Evolutionary conservation across 2,329 filamentous ascomycete species (phyloP).

Genomic region (Xylariaceae sp.): DNA sequence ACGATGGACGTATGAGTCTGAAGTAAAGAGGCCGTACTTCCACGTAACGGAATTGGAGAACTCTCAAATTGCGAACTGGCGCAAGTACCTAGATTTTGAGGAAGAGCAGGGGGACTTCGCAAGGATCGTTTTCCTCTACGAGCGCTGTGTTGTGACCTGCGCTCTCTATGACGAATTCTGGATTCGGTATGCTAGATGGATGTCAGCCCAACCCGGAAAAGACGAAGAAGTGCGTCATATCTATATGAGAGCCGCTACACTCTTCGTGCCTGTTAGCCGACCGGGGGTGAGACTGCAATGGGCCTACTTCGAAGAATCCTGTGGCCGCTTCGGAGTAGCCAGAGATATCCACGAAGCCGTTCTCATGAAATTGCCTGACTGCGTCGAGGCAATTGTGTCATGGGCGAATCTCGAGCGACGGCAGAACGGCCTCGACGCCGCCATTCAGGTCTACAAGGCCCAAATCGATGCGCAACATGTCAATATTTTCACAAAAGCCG

Average conservation of each 20-base stretch:
- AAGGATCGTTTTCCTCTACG: slow-evolving; percentile 79
- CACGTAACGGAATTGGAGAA: slow-evolving; percentile 92
- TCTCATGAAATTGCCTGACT: slow-evolving; percentile 69
- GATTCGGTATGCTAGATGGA: slow-evolving; percentile 96
- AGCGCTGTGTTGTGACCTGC: slow-evolving; percentile 87
- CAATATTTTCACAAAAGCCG: slow-evolving; percentile 77
- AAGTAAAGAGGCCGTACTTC: slow-evolving; percentile 95
- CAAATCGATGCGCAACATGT: slow-evolving; percentile 71
- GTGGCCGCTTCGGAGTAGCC: slow-evolving; percentile 70
- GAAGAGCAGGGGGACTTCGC: slow-evolving; percentile 75
- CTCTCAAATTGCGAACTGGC: slow-evolving; percentile 81
- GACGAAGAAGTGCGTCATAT: slow-evolving; percentile 89
- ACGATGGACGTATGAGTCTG: slow-evolving; percentile 90
- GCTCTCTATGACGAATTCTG: slow-evolving; percentile 97
- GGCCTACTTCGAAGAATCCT: slow-evolving; percentile 90
- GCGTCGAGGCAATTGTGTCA: slow-evolving; percentile 82
- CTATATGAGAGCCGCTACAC: slow-evolving; percentile 77
- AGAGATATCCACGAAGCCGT: slow-evolving; percentile 82
- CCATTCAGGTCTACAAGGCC: slow-evolving; percentile 75
- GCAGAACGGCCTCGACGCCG: slow-evolving; percentile 76
- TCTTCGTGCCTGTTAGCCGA: slow-evolving; percentile 82
- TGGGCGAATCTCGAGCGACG: slow-evolving; percentile 83
- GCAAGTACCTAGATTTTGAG: slow-evolving; percentile 94
- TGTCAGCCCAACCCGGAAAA: slow-evolving; percentile 73
- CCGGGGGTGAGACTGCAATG: slow-evolving; percentile 84